These are phyloP conservation scores for Camellia oleifera DNA, from an alignment of 179 eudicot genomes.

Conservation along the genomic window DNA sequence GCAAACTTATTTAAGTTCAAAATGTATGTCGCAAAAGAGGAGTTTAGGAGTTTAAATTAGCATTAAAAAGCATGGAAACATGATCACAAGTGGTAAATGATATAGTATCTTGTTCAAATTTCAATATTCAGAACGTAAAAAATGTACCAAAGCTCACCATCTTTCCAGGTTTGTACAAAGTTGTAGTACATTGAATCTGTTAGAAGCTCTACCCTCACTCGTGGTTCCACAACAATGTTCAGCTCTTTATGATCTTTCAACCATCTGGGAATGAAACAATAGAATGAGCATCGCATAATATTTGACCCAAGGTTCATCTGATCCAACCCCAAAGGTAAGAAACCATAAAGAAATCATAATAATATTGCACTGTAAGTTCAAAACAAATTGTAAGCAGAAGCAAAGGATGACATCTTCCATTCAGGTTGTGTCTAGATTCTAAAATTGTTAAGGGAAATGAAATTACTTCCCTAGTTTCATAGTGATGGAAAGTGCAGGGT, in stretches of 20 bases:
- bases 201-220: constrained; percentile 73
- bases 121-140: not conserved
- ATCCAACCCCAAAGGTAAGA: not conserved
- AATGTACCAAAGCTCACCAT: constrained; percentile 43
- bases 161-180: constrained; percentile 86
- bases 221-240: constrained; percentile 80
- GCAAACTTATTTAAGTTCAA: not conserved
- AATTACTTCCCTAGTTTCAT: no score
- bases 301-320: constrained; percentile 14
- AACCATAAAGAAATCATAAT: constrained; percentile 1
- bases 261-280: constrained; percentile 59
- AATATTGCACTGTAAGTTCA: not conserved
- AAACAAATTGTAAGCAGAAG: not conserved
- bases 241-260: constrained; percentile 66
- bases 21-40: not conserved
- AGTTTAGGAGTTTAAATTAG: not conserved
- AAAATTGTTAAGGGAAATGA: no score
- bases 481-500: no score
- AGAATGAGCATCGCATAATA: constrained; percentile 19
- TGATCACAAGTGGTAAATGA: not conserved
- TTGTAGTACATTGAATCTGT: constrained; percentile 64
- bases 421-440: no score
- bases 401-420: not conserved
- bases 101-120: not conserved
- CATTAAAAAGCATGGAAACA: not conserved